Conservation (phyloP, 768 basidiomycete species). For the Lactarius hatsudake region DNA sequence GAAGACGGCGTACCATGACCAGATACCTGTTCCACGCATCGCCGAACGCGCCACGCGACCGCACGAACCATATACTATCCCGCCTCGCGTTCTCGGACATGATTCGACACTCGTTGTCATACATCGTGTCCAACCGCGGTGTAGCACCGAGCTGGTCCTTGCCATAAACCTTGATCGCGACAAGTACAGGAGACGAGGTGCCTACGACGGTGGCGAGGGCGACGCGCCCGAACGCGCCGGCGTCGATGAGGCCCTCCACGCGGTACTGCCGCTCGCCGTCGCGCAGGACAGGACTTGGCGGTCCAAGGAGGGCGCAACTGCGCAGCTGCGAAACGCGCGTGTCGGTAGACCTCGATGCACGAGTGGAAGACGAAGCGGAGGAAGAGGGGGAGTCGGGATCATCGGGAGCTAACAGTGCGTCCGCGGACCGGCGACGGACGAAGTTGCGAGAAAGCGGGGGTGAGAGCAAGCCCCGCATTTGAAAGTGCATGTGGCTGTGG, state of each 20-base stretch:
- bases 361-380: background rate
- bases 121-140: background rate
- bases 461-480: background rate
- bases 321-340: background rate
- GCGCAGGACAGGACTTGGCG: background rate
- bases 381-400: too few species aligned
- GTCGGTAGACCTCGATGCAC: background rate
- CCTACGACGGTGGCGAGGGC: conserved; percentile 11
- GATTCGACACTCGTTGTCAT: conserved; percentile 8
- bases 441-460: background rate
- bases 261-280: conserved; percentile 6
- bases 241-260: conserved; percentile 19
- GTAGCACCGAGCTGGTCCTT: background rate
- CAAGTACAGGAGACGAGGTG: background rate
- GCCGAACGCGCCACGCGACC: conserved; percentile 5
- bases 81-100: conserved; percentile 5
- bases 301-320: background rate
- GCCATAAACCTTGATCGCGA: conserved; percentile 21
- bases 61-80: conserved; percentile 4
- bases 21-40: conserved; percentile 21
- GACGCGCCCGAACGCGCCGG: conserved; percentile 19
- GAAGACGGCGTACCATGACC: conserved; percentile 15
- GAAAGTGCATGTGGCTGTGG: conserved; percentile 9
- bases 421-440: background rate
- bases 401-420: background rate